A percentile compares a stretch with the other conserved stretches of the same genome.
phyloP scores from a whole-genome alignment of 129 eudicot genomes.

The Chrysanthemum lavandulifolium region DNA sequence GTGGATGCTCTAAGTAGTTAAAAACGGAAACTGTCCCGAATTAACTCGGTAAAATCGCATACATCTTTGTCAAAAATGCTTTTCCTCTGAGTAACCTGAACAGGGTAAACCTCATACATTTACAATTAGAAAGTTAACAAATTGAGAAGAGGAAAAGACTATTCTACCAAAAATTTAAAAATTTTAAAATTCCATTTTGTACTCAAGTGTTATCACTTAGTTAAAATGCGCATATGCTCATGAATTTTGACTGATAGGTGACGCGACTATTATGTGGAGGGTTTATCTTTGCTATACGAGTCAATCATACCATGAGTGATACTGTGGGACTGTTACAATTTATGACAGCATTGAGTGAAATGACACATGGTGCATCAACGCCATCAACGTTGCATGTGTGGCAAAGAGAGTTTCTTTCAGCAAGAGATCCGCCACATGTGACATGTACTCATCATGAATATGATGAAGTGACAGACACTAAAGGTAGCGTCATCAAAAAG shows the following conservation, averaged over 20 bases:
- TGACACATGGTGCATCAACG: neutral
- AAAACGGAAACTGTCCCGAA: too few species aligned
- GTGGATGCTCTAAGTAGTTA: too few species aligned
- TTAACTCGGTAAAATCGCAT: too few species aligned
- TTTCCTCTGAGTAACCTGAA: too few species aligned
- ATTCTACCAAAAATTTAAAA: too few species aligned
- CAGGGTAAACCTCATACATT: too few species aligned
- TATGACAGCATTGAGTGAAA: neutral
- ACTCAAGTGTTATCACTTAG: too few species aligned
- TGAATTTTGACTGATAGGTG: neutral
- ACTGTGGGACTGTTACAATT: neutral
- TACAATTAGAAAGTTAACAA: too few species aligned
- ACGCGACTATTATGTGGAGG: neutral
- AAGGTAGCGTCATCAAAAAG: neutral
- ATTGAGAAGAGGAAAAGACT: too few species aligned
- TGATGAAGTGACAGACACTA: neutral
- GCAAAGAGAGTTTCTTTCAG: slow-evolving; percentile 1
- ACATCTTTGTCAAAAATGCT: too few species aligned
- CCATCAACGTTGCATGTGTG: neutral
- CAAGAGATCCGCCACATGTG: neutral
- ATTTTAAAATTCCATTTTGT: too few species aligned
- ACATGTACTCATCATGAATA: neutral
- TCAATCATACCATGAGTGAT: slow-evolving; percentile 5
- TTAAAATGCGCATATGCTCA: too few species aligned
- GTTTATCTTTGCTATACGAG: neutral